These are phyloP conservation scores for Russula brevipes DNA, from an alignment of 768 basidiomycete species.

Conservation along the genomic window DNA sequence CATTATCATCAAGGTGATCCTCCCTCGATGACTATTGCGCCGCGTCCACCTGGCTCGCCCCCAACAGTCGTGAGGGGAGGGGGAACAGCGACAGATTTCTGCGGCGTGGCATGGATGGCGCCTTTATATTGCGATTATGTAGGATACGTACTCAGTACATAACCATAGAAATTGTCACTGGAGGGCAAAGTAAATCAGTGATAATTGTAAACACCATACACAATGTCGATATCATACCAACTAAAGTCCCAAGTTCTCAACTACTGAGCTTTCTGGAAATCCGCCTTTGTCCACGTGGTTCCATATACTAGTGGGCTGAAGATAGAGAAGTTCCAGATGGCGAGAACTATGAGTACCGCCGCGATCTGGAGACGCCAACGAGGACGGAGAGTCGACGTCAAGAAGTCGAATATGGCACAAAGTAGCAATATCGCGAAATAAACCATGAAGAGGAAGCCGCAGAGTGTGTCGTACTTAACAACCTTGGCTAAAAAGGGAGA, in stretches of 20 bases:
- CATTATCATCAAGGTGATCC: slow-evolving; percentile 34
- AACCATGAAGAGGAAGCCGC: slow-evolving; percentile 90
- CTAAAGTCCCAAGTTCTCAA: slow-evolving; percentile 94
- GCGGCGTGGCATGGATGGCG: slow-evolving; percentile 36
- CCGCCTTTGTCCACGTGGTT: slow-evolving; percentile 72
- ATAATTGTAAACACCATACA: neutral
- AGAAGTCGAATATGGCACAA: slow-evolving; percentile 76
- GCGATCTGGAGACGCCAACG: slow-evolving; percentile 77
- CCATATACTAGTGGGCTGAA: slow-evolving; percentile 86
- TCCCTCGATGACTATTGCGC: slow-evolving; percentile 51
- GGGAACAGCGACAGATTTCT: slow-evolving; percentile 30
- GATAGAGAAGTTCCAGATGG: slow-evolving; percentile 70
- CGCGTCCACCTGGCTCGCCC: slow-evolving; percentile 50
- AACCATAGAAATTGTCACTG: slow-evolving; percentile 64
- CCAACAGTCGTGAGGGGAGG: slow-evolving; percentile 43
- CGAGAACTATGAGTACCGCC: slow-evolving; percentile 63
- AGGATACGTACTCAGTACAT: slow-evolving; percentile 72
- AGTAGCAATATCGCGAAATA: slow-evolving; percentile 84
- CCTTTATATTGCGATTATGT: slow-evolving; percentile 50
- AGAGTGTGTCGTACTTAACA: slow-evolving; percentile 85
- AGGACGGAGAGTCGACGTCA: slow-evolving; percentile 74
- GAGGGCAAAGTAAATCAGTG: slow-evolving; percentile 8
- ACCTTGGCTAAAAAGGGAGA: slow-evolving; percentile 61
- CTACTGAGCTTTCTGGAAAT: slow-evolving; percentile 78
- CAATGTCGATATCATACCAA: slow-evolving; percentile 49